Evolutionary conservation across 1,284 basidiomycete species (phyloP).

Genomic region (Ustilago esculenta): DNA sequence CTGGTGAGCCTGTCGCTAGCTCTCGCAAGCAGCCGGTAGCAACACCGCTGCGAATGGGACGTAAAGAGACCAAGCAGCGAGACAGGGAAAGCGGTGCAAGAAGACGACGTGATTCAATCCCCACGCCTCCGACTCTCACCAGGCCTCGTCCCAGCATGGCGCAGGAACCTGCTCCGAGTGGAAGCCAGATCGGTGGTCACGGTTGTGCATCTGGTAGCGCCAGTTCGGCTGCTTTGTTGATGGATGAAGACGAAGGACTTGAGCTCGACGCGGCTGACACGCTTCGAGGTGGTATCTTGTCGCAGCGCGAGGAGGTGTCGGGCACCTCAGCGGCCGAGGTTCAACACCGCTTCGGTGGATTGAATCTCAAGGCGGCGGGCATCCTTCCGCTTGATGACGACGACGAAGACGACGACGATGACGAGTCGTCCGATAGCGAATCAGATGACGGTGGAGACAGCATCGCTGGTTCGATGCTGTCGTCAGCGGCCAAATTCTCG

Average conservation of each 20-base stretch:
- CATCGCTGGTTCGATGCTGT: conserved; percentile 35
- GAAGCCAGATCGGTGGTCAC: conserved; percentile 14
- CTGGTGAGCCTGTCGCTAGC: conserved; percentile 6
- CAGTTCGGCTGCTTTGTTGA: conserved; percentile 51
- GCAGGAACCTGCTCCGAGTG: conserved; percentile 19
- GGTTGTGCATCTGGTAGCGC: conserved; percentile 11
- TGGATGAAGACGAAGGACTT: conserved; percentile 55
- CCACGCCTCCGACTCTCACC: conserved; percentile 63
- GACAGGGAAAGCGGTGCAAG: conserved; percentile 16
- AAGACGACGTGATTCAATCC: conserved; percentile 56
- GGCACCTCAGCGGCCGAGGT: conserved; percentile 11
- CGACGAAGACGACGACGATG: conserved; percentile 50
- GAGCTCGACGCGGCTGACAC: conserved; percentile 23
- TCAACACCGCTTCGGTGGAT: conserved; percentile 23
- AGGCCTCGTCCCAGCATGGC: conserved; percentile 34
- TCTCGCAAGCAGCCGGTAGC: conserved; percentile 46
- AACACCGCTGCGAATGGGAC: conserved; percentile 50
- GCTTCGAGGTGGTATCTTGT: no score
- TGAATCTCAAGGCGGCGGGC: conserved; percentile 15
- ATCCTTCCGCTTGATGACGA: conserved; percentile 32
- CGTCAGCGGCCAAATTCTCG: conserved; percentile 41
- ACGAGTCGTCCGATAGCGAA: conserved; percentile 43
- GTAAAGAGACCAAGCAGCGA: conserved; percentile 35
- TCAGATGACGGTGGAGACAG: conserved; percentile 34
- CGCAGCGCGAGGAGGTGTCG: no score